Percentiles rank a stretch among this genome's conserved stretches.
Evolutionary conservation across 31 red algal species (phyloP).

Genomic region (Asparagopsis taxiformis): DNA sequence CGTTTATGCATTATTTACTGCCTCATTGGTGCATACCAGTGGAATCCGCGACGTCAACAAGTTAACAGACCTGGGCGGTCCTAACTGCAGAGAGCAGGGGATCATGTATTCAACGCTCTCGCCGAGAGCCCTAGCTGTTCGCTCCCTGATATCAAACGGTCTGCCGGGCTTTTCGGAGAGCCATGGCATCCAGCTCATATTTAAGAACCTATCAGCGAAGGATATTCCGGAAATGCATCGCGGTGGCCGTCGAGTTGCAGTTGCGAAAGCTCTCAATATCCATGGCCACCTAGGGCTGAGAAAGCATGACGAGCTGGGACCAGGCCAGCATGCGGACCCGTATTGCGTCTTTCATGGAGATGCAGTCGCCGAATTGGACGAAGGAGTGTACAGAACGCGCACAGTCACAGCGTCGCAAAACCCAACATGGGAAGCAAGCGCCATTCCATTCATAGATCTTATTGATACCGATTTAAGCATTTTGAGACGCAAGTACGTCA

Average conservation of each 20-base stretch:
- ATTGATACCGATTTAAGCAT: background rate
- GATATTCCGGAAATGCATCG: conserved; percentile 59
- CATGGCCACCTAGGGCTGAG: conserved; percentile 47
- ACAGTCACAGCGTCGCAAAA: conserved; percentile 52
- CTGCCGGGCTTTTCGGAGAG: conserved; percentile 5
- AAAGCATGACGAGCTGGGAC: conserved; percentile 59
- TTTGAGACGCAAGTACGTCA: conserved; percentile 25
- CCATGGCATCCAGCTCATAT: conserved; percentile 18
- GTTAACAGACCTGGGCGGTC: conserved; percentile 13
- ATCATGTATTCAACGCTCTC: conserved; percentile 12
- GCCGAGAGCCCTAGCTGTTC: conserved; percentile 33
- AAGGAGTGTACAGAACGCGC: conserved; percentile 42
- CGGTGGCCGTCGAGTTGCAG: conserved; percentile 42
- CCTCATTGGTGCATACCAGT: conserved; percentile 26
- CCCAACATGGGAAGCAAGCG: conserved; percentile 41
- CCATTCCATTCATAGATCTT: conserved; percentile 41
- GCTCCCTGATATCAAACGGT: conserved; percentile 1
- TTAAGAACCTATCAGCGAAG: conserved; percentile 33
- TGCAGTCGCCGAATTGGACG: conserved; percentile 48
- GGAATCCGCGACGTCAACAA: conserved; percentile 10
- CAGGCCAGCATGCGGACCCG: conserved; percentile 61
- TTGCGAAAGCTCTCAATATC: conserved; percentile 53
- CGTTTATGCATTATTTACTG: conserved; percentile 41
- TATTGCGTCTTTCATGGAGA: conserved; percentile 62
- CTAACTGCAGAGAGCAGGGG: conserved; percentile 20